A percentile compares a stretch with the other conserved stretches of the same genome.
Evolutionary conservation across 2,329 filamentous ascomycete genomes (phyloP).

Genomic region (Incumbomyces delicatus): DNA sequence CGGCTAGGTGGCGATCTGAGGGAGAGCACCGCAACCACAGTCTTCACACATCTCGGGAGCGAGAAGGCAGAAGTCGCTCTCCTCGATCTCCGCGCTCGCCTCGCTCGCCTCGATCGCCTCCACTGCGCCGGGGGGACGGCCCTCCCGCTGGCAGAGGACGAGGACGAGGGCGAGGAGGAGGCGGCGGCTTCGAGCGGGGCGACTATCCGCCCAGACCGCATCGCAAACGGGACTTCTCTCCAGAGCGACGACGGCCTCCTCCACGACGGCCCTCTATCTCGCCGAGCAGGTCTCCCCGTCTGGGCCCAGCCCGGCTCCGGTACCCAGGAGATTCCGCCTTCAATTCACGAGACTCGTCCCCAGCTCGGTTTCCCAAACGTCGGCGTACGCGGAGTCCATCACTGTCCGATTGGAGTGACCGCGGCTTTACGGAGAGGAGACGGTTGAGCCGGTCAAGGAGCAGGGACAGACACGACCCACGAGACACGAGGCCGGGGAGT

Average conservation of each 20-base stretch:
- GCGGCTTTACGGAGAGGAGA: conserved; percentile 19
- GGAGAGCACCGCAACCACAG: conserved; percentile 31
- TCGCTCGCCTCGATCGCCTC: conserved; percentile 13
- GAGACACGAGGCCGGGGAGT: conserved; percentile 23
- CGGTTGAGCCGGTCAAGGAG: conserved; percentile 27
- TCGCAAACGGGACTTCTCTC: conserved; percentile 12
- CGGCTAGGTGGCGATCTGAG: conserved; percentile 41
- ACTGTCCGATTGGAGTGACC: conserved; percentile 12
- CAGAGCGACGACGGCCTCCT: conserved; percentile 12
- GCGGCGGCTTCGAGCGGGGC: conserved; percentile 7
- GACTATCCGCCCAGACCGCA: conserved; percentile 6
- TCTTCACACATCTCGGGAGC: conserved; percentile 33
- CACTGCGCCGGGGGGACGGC: conserved; percentile 4
- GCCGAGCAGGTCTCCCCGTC: conserved; percentile 10
- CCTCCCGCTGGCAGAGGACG: conserved; percentile 7
- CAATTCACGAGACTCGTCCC: conserved; percentile 14
- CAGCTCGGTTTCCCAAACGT: conserved; percentile 15
- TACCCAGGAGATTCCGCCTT: conserved; percentile 10
- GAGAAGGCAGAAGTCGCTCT: conserved; percentile 13
- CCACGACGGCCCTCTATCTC: conserved; percentile 15
- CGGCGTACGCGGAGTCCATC: conserved; percentile 21
- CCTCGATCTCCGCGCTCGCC: no score
- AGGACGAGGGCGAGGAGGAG: no score
- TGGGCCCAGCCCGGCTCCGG: conserved; percentile 7
- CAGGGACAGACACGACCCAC: conserved; percentile 28